Evolutionary conservation across 2,329 filamentous ascomycete species (phyloP).

Genomic region (Aureobasidium melanogenum): DNA sequence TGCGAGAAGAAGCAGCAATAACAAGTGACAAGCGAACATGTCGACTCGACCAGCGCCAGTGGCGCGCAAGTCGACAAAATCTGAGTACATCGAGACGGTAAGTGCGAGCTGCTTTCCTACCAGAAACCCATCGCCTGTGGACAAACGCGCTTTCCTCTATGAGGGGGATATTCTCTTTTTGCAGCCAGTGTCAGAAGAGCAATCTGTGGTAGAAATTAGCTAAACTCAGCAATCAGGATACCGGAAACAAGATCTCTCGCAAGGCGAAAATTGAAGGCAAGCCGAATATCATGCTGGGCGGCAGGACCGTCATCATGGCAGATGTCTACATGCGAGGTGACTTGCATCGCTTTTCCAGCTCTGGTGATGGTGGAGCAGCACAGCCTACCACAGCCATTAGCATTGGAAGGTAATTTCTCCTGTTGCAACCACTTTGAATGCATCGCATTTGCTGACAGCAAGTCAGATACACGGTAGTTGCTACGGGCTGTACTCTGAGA

Average conservation of each 20-base stretch:
- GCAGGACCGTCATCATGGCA: conserved; percentile 87
- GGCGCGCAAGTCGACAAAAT: conserved; percentile 58
- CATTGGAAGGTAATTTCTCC: conserved; percentile 50
- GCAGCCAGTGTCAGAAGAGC: too few species aligned
- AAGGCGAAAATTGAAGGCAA: conserved; percentile 87
- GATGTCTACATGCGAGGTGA: conserved; percentile 93
- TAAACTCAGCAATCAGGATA: conserved; percentile 55
- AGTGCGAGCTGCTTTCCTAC: conserved; percentile 20
- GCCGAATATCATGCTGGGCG: conserved; percentile 94
- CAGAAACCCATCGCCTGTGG: neutral
- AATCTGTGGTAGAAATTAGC: neutral
- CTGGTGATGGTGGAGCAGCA: conserved; percentile 26
- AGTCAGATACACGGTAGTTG: conserved; percentile 68
- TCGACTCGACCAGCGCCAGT: conserved; percentile 26
- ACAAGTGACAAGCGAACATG: neutral
- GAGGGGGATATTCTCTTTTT: neutral
- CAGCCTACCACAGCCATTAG: conserved; percentile 54
- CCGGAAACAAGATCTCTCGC: conserved; percentile 95
- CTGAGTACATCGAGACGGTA: conserved; percentile 96
- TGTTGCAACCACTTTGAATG: neutral
- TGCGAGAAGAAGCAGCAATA: neutral
- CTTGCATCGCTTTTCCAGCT: conserved; percentile 47
- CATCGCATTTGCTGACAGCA: neutral
- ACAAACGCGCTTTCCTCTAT: neutral
- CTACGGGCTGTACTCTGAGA: conserved; percentile 65